Evolutionary conservation across 2,329 filamentous ascomycete genomes (phyloP).

Genomic region (Neonectria ditissima): DNA sequence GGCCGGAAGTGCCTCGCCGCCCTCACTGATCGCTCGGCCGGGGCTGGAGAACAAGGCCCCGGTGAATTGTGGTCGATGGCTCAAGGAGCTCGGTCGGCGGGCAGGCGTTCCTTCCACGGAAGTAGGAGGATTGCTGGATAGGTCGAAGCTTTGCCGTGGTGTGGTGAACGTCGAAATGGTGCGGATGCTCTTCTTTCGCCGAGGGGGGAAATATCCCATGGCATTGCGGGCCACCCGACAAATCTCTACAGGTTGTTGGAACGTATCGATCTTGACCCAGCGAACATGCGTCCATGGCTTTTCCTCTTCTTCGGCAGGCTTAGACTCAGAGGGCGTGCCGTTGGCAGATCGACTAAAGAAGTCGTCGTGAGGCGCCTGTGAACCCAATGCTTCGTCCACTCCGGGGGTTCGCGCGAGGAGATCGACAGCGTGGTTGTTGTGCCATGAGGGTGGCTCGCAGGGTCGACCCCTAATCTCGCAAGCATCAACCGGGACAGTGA

Average conservation of each 20-base stretch:
- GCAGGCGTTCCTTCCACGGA: slow-evolving; percentile 51
- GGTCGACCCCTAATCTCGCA: slow-evolving; percentile 84
- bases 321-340: slow-evolving; percentile 45
- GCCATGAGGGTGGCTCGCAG: slow-evolving; percentile 64
- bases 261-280: slow-evolving; percentile 85
- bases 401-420: slow-evolving; percentile 63
- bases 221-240: slow-evolving; percentile 83
- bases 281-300: slow-evolving; percentile 86
- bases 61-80: slow-evolving; percentile 49
- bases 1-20: slow-evolving; percentile 57
- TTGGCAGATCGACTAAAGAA: slow-evolving; percentile 56
- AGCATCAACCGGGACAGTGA: slow-evolving; percentile 89
- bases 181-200: slow-evolving; percentile 83
- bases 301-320: slow-evolving; percentile 62
- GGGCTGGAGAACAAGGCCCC: slow-evolving; percentile 52
- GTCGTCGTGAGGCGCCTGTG: slow-evolving; percentile 52
- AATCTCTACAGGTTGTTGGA: slow-evolving; percentile 80
- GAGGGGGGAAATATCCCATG: slow-evolving; percentile 91
- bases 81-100: slow-evolving; percentile 58
- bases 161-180: slow-evolving; percentile 75
- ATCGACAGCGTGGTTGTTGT: slow-evolving; percentile 58
- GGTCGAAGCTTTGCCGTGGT: slow-evolving; percentile 73
- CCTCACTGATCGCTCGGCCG: slow-evolving; percentile 53
- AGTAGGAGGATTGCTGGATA: slow-evolving; percentile 59
- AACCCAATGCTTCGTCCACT: slow-evolving; percentile 39